These are phyloP conservation scores for Capronia coronata DNA, from an alignment of 2,329 filamentous ascomycete species.

Conservation along the genomic window DNA sequence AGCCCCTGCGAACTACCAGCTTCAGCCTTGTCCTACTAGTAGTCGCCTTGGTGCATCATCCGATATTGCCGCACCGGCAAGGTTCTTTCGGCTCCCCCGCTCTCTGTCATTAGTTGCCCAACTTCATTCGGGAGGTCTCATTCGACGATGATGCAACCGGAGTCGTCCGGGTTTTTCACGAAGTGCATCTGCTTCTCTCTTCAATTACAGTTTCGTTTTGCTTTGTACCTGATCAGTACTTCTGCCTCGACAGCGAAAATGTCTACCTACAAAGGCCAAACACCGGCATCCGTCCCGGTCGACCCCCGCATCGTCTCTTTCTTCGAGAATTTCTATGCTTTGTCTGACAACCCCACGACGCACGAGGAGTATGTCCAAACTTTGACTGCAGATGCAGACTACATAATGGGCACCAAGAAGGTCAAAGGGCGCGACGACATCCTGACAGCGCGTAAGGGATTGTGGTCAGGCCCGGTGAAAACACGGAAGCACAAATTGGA, in stretches of 20 bases:
- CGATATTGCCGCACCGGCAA: not conserved
- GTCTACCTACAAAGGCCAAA: conserved; percentile 22
- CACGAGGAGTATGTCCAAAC: conserved; percentile 45
- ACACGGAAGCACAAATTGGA: conserved; percentile 27
- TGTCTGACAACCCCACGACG: conserved; percentile 37
- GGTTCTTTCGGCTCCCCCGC: not conserved
- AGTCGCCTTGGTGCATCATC: conserved; percentile 4
- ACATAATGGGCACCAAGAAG: conserved; percentile 49
- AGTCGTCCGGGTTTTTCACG: not conserved
- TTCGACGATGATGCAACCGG: not conserved
- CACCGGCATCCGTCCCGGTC: conserved; percentile 9
- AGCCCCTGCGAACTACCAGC: too few species aligned
- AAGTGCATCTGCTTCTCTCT: not conserved
- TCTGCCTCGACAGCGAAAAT: conserved; percentile 1
- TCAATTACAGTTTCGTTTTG: not conserved
- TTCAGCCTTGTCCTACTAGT: conserved; percentile 1
- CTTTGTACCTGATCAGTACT: not conserved
- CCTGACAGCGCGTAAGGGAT: conserved; percentile 44
- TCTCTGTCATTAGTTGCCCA: not conserved
- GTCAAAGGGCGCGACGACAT: conserved; percentile 45
- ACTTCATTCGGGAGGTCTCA: too few species aligned
- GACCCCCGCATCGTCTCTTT: conserved; percentile 25
- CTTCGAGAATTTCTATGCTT: conserved; percentile 29
- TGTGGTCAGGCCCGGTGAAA: conserved; percentile 48
- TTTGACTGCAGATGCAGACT: conserved; percentile 45